Evolutionary conservation across 176 grass and related monocot species (phyloP), one percentile per base, ranked within the genome.

Genomic region (Oryza glaberrima): DNA sequence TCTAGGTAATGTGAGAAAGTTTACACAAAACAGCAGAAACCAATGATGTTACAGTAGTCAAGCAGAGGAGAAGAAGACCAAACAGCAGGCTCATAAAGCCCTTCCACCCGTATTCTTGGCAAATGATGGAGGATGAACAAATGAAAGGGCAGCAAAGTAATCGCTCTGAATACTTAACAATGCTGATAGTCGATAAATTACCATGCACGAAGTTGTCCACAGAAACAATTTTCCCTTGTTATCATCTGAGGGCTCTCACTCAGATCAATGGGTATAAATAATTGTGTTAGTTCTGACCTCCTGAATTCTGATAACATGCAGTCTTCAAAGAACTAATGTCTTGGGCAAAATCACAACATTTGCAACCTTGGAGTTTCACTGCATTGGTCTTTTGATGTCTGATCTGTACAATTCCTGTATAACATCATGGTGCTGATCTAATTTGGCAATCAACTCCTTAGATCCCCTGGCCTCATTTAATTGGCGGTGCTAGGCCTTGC

Each of bases 401-500:
- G 58, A 63, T 23, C 20, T 63, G n/a, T 63, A 23, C 58, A 63
- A 4, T 63, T 63, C n/a, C 20, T 23, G 58, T 23, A 34, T 28
- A 45, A 75, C 34, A 63, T 23, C 64, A 81, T 54, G 26, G 26
- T 15, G 11, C 26, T 54, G 20, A 70, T 38, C 67, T 81, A 69
- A 40, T 4, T 40, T 71, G 34, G 28, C n/a, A 85, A 70, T 71
- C 16, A 44, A 52, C 51, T 79, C 73, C 65, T 49, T 32, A 48
- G 1, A 72, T 45, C 9, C 9, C 26, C 44, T 46, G 4, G 48
- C 67, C 58, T 69, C 69, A 78, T 79, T 30, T 38, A 75, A 84
- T 54, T 74, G 87, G 80, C 52, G 88, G 70, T 32, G 93, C 81
- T 51, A 95, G 75, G 32, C 93, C 96, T 41, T 87, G 89, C 60